Base-by-base conservation (phyloP, 202 grass and related monocot species). In the Musa balbisiana region DNA sequence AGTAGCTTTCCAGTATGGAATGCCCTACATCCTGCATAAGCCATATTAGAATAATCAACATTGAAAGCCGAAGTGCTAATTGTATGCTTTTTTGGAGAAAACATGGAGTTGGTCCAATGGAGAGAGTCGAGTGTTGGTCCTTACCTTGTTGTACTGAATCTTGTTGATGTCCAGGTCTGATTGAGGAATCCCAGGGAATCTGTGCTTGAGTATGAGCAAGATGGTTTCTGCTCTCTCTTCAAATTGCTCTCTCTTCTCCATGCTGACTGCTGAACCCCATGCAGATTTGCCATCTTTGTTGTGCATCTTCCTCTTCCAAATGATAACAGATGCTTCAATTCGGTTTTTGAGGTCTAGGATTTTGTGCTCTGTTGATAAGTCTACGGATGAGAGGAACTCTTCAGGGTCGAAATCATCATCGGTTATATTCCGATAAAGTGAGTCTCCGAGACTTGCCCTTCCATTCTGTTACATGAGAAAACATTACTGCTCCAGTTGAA, bases 121-220 rank as follows among this genome's bases (percentile, higher is more conserved):
- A 43, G 33, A 43, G 33, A 43, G 33, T 43, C 33, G 33, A 43
- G 19, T 10, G 3, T 26, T 20, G 3, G 21, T 26, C 17, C 23
- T 6, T 65, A 24, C 63, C 63, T 27, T 65, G 63, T 65, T 65
- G 63, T 65, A 20, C 3, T 65, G 63, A 11, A 65, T 65, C 63
- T 65, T 65, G 63, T 24, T 26, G 24, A 65, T 27, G 63, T 65
- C 63, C 63, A 65, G n/a, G 63, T 65, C 63, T 2, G 63, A 65
- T 65, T 65, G 63, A 24, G 63, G 24, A 24, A 65, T 20, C 23
- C 17, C 63, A 26, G 63, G 63, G 22, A 27, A 65, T 10, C 63
- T 65, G 63, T 27, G 63, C 23, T 65, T 65, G 24, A 65, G 63
- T 0, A 65, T 27, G 63, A 65, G 63, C 63, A 65, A 25, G 63